Base-by-base conservation (phyloP, 345 rosid genomes). In the Microthlaspi erraticum region DNA sequence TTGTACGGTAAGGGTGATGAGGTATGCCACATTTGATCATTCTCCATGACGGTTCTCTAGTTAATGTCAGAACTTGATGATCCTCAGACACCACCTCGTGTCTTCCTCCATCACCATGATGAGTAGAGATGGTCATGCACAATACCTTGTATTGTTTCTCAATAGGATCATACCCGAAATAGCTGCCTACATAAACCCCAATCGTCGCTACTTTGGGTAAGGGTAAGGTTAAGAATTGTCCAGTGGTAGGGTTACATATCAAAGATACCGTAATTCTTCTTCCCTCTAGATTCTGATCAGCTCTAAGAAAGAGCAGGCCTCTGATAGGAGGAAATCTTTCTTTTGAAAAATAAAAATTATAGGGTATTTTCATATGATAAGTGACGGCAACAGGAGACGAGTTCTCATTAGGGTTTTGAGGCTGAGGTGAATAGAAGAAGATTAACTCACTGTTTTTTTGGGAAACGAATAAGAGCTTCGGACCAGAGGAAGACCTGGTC, bases 181-280 rank as follows among this genome's bases (percentile, higher is more conserved):
- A 44, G 16, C 31, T 16, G 1, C 1, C 31, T 41, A 44, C 41
- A n/a, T n/a, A n/a, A n/a, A n/a, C 1, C 1, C 1, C 16, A 44
- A 14, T 2, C 17, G 1, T 44, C 31, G 10, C 26, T 7, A 45
- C 29, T 62, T 17, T 45, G 5, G 54, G 54, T 17, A 62, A 45
- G 6, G 7, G 8, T 5, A 33, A 33, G 6, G 37, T 4, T 19
- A 68, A 13, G 23, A 12, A 23, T 8, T 49, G 36, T 36, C 69
- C 43, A 0, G 68, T 64, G 45, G 34, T 64, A 19, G 45, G 68
- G 20, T 64, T 64, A 49, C 32, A 64, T 48, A 64, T 12, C 13
- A 7, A 7, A 5, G 16, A 31, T 23, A 14, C 51, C 0, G 20
- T 55, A n/a, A 7, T 36, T 2, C 32, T 41, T 17, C 3, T 53